A percentile compares a stretch with the other conserved stretches of the same genome.
These are phyloP conservation scores for Trichophyton verrucosum DNA, from an alignment of 2,329 filamentous ascomycete genomes.

Conservation along the genomic window DNA sequence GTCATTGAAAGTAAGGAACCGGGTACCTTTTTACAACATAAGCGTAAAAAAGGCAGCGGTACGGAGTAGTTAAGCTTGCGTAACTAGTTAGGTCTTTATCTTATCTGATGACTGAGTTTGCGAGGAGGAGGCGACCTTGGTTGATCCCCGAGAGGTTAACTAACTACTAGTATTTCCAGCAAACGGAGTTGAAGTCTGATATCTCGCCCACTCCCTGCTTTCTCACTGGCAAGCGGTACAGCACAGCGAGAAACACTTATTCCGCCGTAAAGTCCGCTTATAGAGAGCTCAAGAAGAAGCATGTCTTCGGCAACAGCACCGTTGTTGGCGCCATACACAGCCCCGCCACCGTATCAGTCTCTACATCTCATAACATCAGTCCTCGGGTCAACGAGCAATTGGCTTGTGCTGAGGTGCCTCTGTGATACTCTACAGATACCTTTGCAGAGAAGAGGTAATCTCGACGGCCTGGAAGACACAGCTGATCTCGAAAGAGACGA, in stretches of 20 bases:
- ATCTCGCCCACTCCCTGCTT: background rate
- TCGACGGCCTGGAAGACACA: constrained; percentile 12
- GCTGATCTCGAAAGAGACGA: constrained; percentile 4
- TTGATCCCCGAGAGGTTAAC: background rate
- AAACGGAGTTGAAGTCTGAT: background rate
- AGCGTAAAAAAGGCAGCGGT: too few species aligned
- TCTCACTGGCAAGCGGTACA: background rate
- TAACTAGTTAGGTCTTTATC: background rate
- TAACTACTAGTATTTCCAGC: too few species aligned
- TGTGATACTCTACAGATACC: constrained; percentile 33
- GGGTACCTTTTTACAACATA: too few species aligned
- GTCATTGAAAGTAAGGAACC: too few species aligned
- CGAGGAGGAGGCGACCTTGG: background rate
- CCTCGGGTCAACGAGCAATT: constrained; percentile 41
- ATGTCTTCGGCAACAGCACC: constrained; percentile 14
- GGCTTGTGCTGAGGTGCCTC: constrained; percentile 43
- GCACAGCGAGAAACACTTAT: background rate
- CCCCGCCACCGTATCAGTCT: constrained; percentile 28
- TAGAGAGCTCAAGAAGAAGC: background rate
- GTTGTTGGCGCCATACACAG: constrained; percentile 11
- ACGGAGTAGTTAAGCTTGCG: too few species aligned
- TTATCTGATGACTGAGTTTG: background rate
- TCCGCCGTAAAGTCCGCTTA: background rate
- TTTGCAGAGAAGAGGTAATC: background rate
- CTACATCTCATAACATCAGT: constrained; percentile 35